Evolutionary conservation across 2,329 filamentous ascomycete species (phyloP).

Genomic region (Daldinia sp.): DNA sequence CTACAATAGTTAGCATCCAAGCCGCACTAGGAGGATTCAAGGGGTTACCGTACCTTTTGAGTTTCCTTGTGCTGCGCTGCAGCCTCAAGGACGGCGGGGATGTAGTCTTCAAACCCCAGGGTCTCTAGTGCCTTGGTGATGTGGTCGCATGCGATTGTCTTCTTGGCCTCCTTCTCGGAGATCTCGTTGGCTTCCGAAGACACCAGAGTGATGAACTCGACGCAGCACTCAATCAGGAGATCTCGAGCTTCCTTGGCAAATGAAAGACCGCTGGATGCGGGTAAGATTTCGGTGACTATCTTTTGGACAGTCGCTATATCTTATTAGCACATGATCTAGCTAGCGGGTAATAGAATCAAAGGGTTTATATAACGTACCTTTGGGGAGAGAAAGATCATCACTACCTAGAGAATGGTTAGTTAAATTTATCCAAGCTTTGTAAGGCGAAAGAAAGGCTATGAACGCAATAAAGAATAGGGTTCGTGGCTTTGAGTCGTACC

Average conservation of each 20-base stretch:
- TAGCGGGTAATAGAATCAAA: not conserved
- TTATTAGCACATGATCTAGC: slow-evolving; percentile 41
- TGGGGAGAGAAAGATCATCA: slow-evolving; percentile 70
- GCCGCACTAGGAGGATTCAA: not conserved
- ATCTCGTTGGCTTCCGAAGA: slow-evolving; percentile 99
- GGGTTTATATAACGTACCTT: slow-evolving; percentile 57
- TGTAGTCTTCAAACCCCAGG: slow-evolving; percentile 91
- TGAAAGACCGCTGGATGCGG: slow-evolving; percentile 75
- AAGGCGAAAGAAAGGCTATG: not conserved
- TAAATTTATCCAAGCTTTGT: slow-evolving; percentile 41
- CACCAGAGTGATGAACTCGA: slow-evolving; percentile 98
- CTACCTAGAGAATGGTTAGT: slow-evolving; percentile 57
- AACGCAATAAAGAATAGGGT: slow-evolving; percentile 8
- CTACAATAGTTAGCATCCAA: slow-evolving; percentile 54
- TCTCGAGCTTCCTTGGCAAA: slow-evolving; percentile 97
- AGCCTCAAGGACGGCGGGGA: slow-evolving; percentile 73
- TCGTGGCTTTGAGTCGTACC: slow-evolving; percentile 11
- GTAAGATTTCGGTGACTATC: slow-evolving; percentile 94
- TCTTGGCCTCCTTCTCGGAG: slow-evolving; percentile 97
- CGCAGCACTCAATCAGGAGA: slow-evolving; percentile 96
- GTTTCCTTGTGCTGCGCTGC: slow-evolving; percentile 79
- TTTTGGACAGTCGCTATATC: slow-evolving; percentile 72
- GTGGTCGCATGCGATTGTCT: slow-evolving; percentile 98
- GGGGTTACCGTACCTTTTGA: slow-evolving; percentile 73
- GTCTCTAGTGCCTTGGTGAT: slow-evolving; percentile 94